A percentile compares a stretch with the other conserved stretches of the same genome.
Conservation (phyloP, 1,284 basidiomycete species). For the Fomitopsis schrenkii region DNA sequence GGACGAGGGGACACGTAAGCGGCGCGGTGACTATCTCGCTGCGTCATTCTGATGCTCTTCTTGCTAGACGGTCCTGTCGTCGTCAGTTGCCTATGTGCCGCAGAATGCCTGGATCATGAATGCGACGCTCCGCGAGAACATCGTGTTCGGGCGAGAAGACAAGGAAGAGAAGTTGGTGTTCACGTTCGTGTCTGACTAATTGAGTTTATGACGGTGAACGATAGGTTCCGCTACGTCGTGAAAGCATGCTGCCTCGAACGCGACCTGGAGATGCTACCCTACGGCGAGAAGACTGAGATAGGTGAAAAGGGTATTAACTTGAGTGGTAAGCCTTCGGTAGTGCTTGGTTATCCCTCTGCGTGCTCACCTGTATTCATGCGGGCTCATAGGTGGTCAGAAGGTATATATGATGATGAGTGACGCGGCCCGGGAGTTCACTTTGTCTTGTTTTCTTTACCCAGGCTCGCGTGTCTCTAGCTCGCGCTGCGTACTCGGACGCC, state of each 20-base stretch:
- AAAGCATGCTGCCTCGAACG: constrained; percentile 60
- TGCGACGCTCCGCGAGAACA: constrained; percentile 64
- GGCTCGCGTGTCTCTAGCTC: constrained; percentile 78
- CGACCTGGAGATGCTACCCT: constrained; percentile 62
- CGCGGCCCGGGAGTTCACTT: not conserved
- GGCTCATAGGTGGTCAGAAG: constrained; percentile 49
- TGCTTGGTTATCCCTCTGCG: constrained; percentile 2
- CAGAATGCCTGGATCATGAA: constrained; percentile 82
- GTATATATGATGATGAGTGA: constrained; percentile 14
- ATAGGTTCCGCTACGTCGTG: constrained; percentile 50
- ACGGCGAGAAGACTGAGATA: constrained; percentile 74
- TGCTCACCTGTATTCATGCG: not conserved
- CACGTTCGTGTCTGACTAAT: too few relatives aligned
- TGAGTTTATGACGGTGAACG: not conserved
- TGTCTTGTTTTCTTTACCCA: constrained; percentile 30
- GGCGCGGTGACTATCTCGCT: not conserved
- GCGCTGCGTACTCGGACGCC: constrained; percentile 75
- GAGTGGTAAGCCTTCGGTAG: constrained; percentile 36
- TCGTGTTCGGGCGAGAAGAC: constrained; percentile 59
- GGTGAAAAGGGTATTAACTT: constrained; percentile 81
- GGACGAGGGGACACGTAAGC: constrained; percentile 48
- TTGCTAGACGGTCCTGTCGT: constrained; percentile 54
- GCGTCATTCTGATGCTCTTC: not conserved
- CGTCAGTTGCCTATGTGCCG: constrained; percentile 70
- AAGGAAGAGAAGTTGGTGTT: constrained; percentile 43